These are phyloP conservation scores for Diversispora epigaea DNA, from an alignment of 192 early-diverging fungal genomes.

Conservation along the genomic window DNA sequence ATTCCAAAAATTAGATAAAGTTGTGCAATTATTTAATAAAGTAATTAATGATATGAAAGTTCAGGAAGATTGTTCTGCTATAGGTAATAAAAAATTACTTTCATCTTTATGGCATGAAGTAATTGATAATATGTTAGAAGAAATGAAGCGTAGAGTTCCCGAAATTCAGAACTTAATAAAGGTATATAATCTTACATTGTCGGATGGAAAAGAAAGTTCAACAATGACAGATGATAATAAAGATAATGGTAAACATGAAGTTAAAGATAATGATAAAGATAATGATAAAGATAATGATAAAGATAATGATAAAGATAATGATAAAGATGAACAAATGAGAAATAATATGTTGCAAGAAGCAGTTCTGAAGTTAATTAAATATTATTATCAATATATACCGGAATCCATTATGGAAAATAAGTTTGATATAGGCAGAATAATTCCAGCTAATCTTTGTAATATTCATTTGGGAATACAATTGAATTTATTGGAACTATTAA, in stretches of 20 bases:
- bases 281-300: slow-evolving; percentile 6
- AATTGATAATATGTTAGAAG: slow-evolving; percentile 45
- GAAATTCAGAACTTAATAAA: slow-evolving; percentile 67
- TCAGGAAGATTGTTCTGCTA: neutral
- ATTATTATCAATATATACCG: slow-evolving; percentile 68
- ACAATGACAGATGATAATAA: neutral
- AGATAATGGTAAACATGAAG: slow-evolving; percentile 43
- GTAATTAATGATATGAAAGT: neutral
- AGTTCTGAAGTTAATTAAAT: slow-evolving; percentile 58
- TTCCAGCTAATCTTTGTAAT: slow-evolving; percentile 60
- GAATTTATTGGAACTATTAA: slow-evolving; percentile 62
- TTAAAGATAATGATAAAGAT: slow-evolving; percentile 45
- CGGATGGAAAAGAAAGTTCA: slow-evolving; percentile 10
- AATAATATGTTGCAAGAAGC: slow-evolving; percentile 53
- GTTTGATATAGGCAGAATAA: slow-evolving; percentile 72
- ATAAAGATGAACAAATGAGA: slow-evolving; percentile 42
- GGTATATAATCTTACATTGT: slow-evolving; percentile 43
- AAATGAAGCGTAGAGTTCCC: slow-evolving; percentile 65
- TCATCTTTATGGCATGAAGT: slow-evolving; percentile 31
- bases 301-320: slow-evolving; percentile 41
- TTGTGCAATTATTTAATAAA: slow-evolving; percentile 36
- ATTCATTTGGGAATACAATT: slow-evolving; percentile 54
- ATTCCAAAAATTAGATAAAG: slow-evolving; percentile 61
- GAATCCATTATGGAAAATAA: slow-evolving; percentile 64
- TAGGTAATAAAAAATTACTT: slow-evolving; percentile 2